These are phyloP conservation scores for Lizonia empirigonia DNA, from an alignment of 2,329 filamentous ascomycete species.

Conservation along the genomic window DNA sequence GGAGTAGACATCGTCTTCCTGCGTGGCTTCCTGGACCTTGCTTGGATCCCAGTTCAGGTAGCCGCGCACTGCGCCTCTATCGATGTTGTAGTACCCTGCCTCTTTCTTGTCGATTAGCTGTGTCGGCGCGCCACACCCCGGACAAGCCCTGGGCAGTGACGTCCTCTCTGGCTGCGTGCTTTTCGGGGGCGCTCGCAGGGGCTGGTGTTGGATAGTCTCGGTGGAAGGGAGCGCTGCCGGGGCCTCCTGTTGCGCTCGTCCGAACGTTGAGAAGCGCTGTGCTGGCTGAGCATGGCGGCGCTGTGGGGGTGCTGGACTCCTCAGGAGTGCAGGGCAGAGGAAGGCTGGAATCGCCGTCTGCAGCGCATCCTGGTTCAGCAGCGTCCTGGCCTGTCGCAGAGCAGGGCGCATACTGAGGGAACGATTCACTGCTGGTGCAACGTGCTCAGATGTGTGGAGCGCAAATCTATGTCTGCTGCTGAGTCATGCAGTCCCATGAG, in stretches of 20 bases:
- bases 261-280: constrained; percentile 34
- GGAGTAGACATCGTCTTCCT: constrained; percentile 48
- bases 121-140: constrained; percentile 66
- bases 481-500: constrained; percentile 6
- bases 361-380: constrained; percentile 31
- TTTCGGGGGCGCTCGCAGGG: neutral
- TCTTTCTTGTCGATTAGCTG: constrained; percentile 61
- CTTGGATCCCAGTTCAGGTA: constrained; percentile 42
- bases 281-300: constrained; percentile 16
- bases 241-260: constrained; percentile 26
- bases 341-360: constrained; percentile 40
- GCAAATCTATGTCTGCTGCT: neutral
- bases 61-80: constrained; percentile 54
- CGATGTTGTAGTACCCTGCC: constrained; percentile 63
- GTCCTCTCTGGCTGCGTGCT: constrained; percentile 7
- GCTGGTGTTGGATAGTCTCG: constrained; percentile 6
- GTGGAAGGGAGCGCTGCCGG: constrained; percentile 12
- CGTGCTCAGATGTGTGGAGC: too few relatives aligned
- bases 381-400: constrained; percentile 35
- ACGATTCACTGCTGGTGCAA: neutral
- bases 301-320: constrained; percentile 17
- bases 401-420: constrained; percentile 40
- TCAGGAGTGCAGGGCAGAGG: constrained; percentile 44
- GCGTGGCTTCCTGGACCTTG: constrained; percentile 24
- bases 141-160: constrained; percentile 60